Percentiles rank a stretch among this genome's conserved stretches.
phyloP scores from a whole-genome alignment of 345 rosid genomes.

The Pistacia atlantica region DNA sequence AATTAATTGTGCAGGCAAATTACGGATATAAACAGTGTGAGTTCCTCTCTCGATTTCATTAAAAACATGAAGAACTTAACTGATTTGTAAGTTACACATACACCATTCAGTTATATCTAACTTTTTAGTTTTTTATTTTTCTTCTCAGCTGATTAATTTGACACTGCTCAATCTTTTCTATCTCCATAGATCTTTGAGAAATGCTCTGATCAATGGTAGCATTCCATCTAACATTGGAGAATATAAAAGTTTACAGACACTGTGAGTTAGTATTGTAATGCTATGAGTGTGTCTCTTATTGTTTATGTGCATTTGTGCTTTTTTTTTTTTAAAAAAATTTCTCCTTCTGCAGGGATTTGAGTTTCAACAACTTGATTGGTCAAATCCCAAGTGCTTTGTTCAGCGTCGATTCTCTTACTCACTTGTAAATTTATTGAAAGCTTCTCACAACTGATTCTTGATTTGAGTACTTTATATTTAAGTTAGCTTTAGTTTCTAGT shows the following conservation, averaged over 20 bases:
- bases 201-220: constrained; percentile 28
- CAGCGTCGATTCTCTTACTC: constrained; percentile 22
- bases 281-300: too few species aligned
- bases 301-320: too few species aligned
- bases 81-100: constrained; percentile 41
- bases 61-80: constrained; percentile 38
- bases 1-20: constrained; percentile 34
- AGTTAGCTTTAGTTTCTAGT: too few species aligned
- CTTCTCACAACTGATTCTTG: background rate
- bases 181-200: constrained; percentile 19
- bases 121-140: too few species aligned
- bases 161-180: background rate
- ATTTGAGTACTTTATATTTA: too few species aligned
- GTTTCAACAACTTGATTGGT: constrained; percentile 45
- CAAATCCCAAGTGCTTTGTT: constrained; percentile 34
- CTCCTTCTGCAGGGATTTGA: constrained; percentile 35
- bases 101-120: background rate
- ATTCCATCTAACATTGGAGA: constrained; percentile 35
- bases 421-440: constrained; percentile 27
- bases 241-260: constrained; percentile 8
- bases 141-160: background rate
- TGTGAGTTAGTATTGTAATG: constrained; percentile 30
- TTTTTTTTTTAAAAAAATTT: background rate
- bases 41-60: constrained; percentile 46
- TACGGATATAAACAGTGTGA: constrained; percentile 34